Conservation (phyloP, 2,329 filamentous ascomycete genomes). For the Aspergillus texensis region DNA sequence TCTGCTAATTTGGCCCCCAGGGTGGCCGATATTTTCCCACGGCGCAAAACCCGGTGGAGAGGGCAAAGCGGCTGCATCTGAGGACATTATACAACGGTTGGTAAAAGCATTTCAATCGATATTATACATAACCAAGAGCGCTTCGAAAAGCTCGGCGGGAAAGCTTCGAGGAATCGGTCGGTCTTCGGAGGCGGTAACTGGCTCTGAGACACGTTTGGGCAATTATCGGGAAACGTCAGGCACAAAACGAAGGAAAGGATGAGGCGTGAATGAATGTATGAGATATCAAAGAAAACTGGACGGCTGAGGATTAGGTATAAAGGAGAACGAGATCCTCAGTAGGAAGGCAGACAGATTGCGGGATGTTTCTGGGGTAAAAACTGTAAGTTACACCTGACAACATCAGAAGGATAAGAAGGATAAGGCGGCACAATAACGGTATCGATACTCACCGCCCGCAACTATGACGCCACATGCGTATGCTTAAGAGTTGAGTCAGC, state of each 20-base stretch:
- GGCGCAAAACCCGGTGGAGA: slow-evolving; percentile 37
- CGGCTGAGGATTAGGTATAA: neutral
- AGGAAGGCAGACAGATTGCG: slow-evolving; percentile 10
- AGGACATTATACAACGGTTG: slow-evolving; percentile 37
- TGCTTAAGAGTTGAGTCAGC: slow-evolving; percentile 17
- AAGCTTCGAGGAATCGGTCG: slow-evolving; percentile 3
- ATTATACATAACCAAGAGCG: slow-evolving; percentile 27
- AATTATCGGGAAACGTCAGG: neutral
- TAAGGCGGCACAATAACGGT: slow-evolving; percentile 16
- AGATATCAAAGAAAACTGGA: neutral
- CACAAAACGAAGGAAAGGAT: neutral
- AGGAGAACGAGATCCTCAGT: neutral
- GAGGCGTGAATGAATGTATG: neutral
- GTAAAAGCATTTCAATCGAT: slow-evolving; percentile 21
- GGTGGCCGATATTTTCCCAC: slow-evolving; percentile 32
- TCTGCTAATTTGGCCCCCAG: slow-evolving; percentile 28
- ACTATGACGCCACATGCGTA: slow-evolving; percentile 37
- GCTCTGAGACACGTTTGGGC: neutral
- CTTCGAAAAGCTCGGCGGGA: slow-evolving; percentile 9
- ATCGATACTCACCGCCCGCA: slow-evolving; percentile 34
- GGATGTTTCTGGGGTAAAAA: slow-evolving; percentile 8
- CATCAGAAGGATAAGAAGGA: neutral
- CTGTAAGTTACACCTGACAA: slow-evolving; percentile 1
- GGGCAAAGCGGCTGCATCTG: slow-evolving; percentile 41
- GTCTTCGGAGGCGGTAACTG: neutral